These are phyloP conservation scores for Rhynchospora breviuscula DNA, from an alignment of 176 grass and related monocot species.

Conservation along the genomic window DNA sequence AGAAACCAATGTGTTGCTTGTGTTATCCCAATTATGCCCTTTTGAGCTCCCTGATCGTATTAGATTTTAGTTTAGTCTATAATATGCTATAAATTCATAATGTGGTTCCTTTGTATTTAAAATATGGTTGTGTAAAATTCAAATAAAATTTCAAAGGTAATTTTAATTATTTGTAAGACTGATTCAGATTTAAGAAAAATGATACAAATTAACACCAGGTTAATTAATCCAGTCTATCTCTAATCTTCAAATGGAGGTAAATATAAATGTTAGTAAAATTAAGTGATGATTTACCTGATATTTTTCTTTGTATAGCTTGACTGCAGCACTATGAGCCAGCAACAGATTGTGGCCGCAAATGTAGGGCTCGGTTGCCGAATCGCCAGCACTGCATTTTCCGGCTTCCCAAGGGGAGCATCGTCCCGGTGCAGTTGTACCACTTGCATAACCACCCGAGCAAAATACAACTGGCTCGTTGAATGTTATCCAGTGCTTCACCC, in stretches of 20 bases:
- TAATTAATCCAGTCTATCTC: too few species aligned
- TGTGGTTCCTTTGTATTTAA: too few species aligned
- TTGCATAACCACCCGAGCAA: constrained; percentile 24
- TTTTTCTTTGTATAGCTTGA: constrained; percentile 19
- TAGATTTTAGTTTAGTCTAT: not conserved
- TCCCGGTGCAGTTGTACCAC: constrained; percentile 20
- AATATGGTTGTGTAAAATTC: too few species aligned
- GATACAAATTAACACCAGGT: too few species aligned
- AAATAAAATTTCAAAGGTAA: too few species aligned
- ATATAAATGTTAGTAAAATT: too few species aligned
- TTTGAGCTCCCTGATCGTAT: constrained; percentile 21
- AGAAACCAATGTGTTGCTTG: constrained; percentile 19
- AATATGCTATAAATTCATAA: not conserved
- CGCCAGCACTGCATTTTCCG: not conserved
- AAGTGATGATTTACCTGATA: constrained; percentile 21
- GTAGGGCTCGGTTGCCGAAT: constrained; percentile 25
- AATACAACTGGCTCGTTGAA: constrained; percentile 48
- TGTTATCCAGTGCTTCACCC: constrained; percentile 51
- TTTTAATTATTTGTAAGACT: too few species aligned
- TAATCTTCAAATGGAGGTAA: not conserved
- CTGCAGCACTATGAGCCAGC: constrained; percentile 22
- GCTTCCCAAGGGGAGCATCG: constrained; percentile 29
- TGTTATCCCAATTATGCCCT: constrained; percentile 37
- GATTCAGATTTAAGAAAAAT: too few species aligned
- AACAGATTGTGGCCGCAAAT: constrained; percentile 16